Conservation (phyloP, 305 asterid species). For the Fraxinus xanthoxyloides region DNA sequence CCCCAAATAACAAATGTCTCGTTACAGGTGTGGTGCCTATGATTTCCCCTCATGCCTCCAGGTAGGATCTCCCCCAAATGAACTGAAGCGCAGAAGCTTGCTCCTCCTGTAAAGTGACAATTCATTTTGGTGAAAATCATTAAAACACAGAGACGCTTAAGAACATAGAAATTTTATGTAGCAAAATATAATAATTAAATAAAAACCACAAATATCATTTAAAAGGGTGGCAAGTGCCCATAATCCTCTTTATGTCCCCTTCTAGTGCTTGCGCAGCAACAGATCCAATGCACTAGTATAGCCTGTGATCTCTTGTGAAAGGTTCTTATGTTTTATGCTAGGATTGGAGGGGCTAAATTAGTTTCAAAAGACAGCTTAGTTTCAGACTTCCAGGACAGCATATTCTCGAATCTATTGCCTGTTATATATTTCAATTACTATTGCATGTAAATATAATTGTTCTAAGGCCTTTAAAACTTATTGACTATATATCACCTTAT, state of each 20-base stretch:
- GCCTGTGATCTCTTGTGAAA: not conserved
- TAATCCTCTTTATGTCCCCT: not conserved
- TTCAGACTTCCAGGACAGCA: not conserved
- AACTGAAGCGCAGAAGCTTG: constrained; percentile 56
- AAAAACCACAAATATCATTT: not conserved
- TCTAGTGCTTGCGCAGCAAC: not conserved
- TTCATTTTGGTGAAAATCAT: constrained; percentile 19
- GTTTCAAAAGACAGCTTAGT: not conserved
- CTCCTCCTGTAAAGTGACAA: constrained; percentile 65
- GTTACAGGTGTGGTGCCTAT: constrained; percentile 78
- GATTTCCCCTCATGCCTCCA: constrained; percentile 81
- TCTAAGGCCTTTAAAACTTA: not conserved
- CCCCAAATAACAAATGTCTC: constrained; percentile 98
- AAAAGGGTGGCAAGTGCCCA: not conserved
- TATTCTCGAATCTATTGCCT: not conserved
- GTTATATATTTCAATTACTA: not conserved
- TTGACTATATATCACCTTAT: not conserved
- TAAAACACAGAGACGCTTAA: not conserved
- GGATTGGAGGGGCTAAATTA: not conserved
- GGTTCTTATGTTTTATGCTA: not conserved
- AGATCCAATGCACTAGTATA: not conserved
- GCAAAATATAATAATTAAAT: not conserved
- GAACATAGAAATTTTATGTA: not conserved
- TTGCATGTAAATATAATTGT: not conserved
- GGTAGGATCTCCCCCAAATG: constrained; percentile 86